Base-by-base conservation (phyloP, 2,329 filamentous ascomycete species). In the Colletotrichum sp. region DNA sequence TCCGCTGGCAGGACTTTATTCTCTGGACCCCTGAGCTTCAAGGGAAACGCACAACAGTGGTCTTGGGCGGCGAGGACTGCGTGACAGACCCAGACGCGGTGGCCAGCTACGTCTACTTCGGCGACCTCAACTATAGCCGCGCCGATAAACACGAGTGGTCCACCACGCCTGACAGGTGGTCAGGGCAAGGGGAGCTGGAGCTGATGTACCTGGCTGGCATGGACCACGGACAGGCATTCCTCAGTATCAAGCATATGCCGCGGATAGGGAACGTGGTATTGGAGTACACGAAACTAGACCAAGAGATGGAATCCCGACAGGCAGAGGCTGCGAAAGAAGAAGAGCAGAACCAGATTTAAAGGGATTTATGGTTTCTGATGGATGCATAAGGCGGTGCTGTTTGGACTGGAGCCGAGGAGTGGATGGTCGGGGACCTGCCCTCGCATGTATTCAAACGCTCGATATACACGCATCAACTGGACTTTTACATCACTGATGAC, bases 1-100 rank as follows among this genome's bases (percentile, higher is more conserved):
- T 95, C 84, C 94, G 94, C 84, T 95, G 93, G 94, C 87, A 88
- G 30, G 89, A 94, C 78, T 94, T 93, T 77, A 91, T 94, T 43
- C 84, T 94, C 6, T 95, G 93, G 93, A 92, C 91, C 77, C 91
- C 94, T 57, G 92, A 94, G 77, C 82, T 94, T 61, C 77, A 88
- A 34, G 77, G 77, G 4, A 72, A 77, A 59, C 78, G 80, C 8
- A 79, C 79, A 32, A 81, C 79, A 24, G 79, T 80, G 8, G 70
- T 81, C 2, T 66, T 80, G 10, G 80, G 77, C 10, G 74, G 79
- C 6, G 76, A 78, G 6, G 80, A 81, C 75, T 80, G 79, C 66
- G 77, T 81, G 5, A 75, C 79, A 9, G 48, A 78, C 43, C 74
- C 78, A 26, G 75, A 77, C n/a, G 77, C 78, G 24, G 78, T 81